Percentiles rank a stretch among this genome's conserved stretches.
These are phyloP conservation scores for Aspergillus kassunensis DNA, from an alignment of 495 filamentous ascomycete genomes.

Conservation along the genomic window DNA sequence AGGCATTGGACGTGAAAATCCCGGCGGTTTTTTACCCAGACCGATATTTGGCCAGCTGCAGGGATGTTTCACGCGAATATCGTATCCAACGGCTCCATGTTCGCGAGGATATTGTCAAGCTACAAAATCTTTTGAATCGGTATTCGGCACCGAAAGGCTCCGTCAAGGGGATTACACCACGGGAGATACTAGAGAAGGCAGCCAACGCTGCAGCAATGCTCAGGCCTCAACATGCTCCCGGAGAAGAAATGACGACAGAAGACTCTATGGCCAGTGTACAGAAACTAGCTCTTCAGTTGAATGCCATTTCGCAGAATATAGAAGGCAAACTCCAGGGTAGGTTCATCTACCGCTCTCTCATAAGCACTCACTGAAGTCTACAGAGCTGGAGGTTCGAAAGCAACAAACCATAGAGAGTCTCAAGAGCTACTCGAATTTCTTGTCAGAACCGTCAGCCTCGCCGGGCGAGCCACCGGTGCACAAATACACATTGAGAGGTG, in stretches of 20 bases:
- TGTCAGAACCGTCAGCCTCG: constrained; percentile 51
- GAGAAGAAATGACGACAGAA: constrained; percentile 17
- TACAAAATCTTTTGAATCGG: constrained; percentile 35
- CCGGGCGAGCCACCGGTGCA: constrained; percentile 39
- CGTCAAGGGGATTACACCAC: constrained; percentile 26
- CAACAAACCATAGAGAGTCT: constrained; percentile 45
- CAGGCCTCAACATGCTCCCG: constrained; percentile 21
- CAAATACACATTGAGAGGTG: constrained; percentile 50
- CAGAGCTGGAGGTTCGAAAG: constrained; percentile 53
- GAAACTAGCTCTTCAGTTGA: constrained; percentile 35
- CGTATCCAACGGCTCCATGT: constrained; percentile 36
- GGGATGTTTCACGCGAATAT: constrained; percentile 50
- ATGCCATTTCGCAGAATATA: constrained; percentile 37
- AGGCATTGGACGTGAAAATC: constrained; percentile 57
- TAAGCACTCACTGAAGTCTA: constrained; percentile 8
- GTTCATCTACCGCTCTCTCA: background rate
- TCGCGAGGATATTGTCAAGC: constrained; percentile 34
- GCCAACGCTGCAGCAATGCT: constrained; percentile 26
- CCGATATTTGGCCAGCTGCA: constrained; percentile 63
- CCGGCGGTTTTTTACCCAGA: constrained; percentile 73
- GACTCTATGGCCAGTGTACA: constrained; percentile 23
- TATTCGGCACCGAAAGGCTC: constrained; percentile 25
- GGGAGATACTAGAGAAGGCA: constrained; percentile 35
- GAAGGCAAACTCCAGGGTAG: constrained; percentile 50
- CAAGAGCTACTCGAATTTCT: constrained; percentile 45